Base-by-base conservation (phyloP, 176 grass and related monocot genomes). In the Thalia dealbata region DNA sequence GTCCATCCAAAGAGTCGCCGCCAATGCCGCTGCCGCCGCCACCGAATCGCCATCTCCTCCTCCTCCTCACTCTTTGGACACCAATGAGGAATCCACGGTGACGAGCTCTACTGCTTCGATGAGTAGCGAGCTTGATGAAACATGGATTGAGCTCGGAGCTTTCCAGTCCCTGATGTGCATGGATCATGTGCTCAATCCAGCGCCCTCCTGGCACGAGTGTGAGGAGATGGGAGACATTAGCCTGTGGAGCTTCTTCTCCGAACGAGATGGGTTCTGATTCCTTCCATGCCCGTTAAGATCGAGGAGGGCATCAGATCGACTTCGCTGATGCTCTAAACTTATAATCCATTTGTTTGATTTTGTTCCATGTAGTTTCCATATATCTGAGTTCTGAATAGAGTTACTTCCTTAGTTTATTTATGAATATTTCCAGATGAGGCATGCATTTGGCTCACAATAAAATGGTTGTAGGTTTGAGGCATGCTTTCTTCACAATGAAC, bases 1-100 rank as follows among this genome's bases (percentile, higher is more conserved):
- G 86, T 91, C 91, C 73, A 96, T 96, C 82, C 91, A 96, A 70
- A 78, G 85, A 60, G 73, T 91, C 72, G 91, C 91, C n/a, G 91
- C 91, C 0, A 88, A 81, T 0, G 91, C 91, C 3, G 82, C 88
- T 0, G 88, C 91, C 52, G 84, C 78, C 82, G 77, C 77, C 45
- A 9, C 45, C 5, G 10, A 48, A n/a, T 58, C 54, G 21, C 54
- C 54, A n/a, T 58, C 54, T 58, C 54, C 54, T 58, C 54, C 54
- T 58, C 54, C 18, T 3, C 54, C 54, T 58, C 54, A 14, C 1
- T 58, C 54, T 18, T n/a, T n/a, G 54, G 54, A 58, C 2, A n/a
- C 54, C 54, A 58, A 14, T n/a, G 21, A 58, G 7, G 54, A 58
- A n/a, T 58, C 54, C 18, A 58, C 1, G 11, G 11, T 48, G 45